These are phyloP conservation scores for Marchantia paleacea DNA, from an alignment of 225 moss, liverwort and hornwort species.

Conservation along the genomic window DNA sequence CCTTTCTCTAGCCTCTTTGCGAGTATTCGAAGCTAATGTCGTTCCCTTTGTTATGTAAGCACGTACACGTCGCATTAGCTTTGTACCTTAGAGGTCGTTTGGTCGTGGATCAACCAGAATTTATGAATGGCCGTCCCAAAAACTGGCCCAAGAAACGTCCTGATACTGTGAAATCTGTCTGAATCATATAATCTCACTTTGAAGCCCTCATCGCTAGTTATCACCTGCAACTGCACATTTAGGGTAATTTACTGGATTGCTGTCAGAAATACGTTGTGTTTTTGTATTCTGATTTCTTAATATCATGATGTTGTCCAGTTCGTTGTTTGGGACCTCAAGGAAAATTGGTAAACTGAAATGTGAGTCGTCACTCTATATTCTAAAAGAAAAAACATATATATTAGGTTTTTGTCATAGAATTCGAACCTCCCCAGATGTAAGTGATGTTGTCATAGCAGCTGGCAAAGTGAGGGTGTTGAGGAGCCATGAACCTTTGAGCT, in stretches of 20 bases:
- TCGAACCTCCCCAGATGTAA: slow-evolving; percentile 28
- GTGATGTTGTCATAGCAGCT: slow-evolving; percentile 29
- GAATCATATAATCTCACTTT: slow-evolving; percentile 55
- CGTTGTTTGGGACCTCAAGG: too few relatives aligned
- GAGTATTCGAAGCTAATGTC: too few relatives aligned
- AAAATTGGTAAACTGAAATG: too few relatives aligned
- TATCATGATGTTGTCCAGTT: too few relatives aligned
- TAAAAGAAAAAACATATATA: background rate
- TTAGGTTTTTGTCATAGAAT: background rate
- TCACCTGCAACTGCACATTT: slow-evolving; percentile 45
- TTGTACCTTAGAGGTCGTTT: slow-evolving; percentile 27
- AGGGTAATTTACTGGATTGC: background rate
- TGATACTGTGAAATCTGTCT: slow-evolving; percentile 41
- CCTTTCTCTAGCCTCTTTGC: too few relatives aligned
- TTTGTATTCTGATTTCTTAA: too few relatives aligned
- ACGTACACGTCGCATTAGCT: too few relatives aligned
- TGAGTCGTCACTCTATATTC: too few relatives aligned
- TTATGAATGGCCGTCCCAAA: slow-evolving; percentile 41
- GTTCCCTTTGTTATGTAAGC: too few relatives aligned
- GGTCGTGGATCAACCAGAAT: slow-evolving; percentile 28
- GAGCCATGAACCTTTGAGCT: slow-evolving; percentile 50
- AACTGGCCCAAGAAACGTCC: slow-evolving; percentile 53
- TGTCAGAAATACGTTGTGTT: background rate
- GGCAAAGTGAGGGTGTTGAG: slow-evolving; percentile 52
- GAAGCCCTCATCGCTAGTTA: slow-evolving; percentile 49